Percentiles rank a stretch among this genome's conserved stretches.
phyloP scores from a whole-genome alignment of 768 basidiomycete species.

The Dacryopinax spathularia region DNA sequence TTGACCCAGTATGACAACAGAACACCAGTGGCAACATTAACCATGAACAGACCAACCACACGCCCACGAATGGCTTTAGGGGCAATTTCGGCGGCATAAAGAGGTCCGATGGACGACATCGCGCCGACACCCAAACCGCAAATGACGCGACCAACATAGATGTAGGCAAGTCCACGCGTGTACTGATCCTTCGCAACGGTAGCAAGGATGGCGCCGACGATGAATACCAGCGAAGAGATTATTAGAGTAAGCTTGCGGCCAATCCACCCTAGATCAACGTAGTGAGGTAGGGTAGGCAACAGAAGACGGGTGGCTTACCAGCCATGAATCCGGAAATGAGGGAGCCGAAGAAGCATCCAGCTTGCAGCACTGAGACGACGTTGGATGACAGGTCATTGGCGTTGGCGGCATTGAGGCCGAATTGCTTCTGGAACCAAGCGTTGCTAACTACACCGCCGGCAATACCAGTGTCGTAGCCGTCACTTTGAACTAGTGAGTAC shows the following conservation, averaged over 20 bases:
- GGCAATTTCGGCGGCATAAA: constrained; percentile 74
- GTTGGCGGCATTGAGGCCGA: constrained; percentile 31
- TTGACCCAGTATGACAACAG: constrained; percentile 78
- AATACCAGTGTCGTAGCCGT: constrained; percentile 28
- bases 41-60: constrained; percentile 75
- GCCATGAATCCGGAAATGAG: not conserved
- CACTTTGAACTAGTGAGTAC: not conserved
- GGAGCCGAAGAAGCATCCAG: constrained; percentile 58
- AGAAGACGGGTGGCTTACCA: not conserved
- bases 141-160: constrained; percentile 69
- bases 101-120: constrained; percentile 68
- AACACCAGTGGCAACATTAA: constrained; percentile 76
- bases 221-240: not conserved
- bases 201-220: constrained; percentile 34
- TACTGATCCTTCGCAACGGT: constrained; percentile 42
- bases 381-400: constrained; percentile 14
- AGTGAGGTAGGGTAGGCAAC: not conserved
- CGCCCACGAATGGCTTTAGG: constrained; percentile 81
- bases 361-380: constrained; percentile 77
- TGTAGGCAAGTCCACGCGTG: constrained; percentile 43
- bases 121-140: constrained; percentile 70
- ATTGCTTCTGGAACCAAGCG: constrained; percentile 44
- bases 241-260: not conserved
- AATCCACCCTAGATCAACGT: not conserved
- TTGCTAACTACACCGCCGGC: constrained; percentile 57